A percentile compares a stretch with the other conserved stretches of the same genome.
These are phyloP conservation scores for Rostrohypoxylon terebratum DNA, from an alignment of 495 filamentous ascomycete genomes.

Conservation along the genomic window DNA sequence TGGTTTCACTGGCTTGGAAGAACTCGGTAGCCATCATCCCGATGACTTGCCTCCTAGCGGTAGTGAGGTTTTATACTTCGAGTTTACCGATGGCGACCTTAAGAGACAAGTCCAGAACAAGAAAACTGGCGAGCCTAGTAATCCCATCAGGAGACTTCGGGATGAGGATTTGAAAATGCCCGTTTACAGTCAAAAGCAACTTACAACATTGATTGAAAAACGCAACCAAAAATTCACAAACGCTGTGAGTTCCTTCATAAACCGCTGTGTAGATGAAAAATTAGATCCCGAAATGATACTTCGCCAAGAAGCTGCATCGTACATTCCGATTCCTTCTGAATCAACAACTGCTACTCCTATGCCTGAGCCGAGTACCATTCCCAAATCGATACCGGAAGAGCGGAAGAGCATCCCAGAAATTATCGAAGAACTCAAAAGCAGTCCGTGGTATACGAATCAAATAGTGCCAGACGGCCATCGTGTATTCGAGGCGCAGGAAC, in stretches of 20 bases:
- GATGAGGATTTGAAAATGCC: slow-evolving; percentile 93
- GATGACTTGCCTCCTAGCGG: slow-evolving; percentile 54
- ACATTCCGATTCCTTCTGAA: slow-evolving; percentile 58
- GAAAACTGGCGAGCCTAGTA: slow-evolving; percentile 77
- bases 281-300: slow-evolving; percentile 77
- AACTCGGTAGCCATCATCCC: slow-evolving; percentile 48
- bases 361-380: slow-evolving; percentile 58
- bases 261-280: slow-evolving; percentile 72
- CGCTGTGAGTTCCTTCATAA: slow-evolving; percentile 81
- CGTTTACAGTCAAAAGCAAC: slow-evolving; percentile 90
- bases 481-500: slow-evolving; percentile 87
- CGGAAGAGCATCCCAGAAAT: slow-evolving; percentile 87
- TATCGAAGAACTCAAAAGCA: slow-evolving; percentile 80
- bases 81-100: slow-evolving; percentile 91
- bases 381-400: slow-evolving; percentile 81
- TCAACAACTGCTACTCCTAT: slow-evolving; percentile 45
- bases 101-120: slow-evolving; percentile 79
- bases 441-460: slow-evolving; percentile 89
- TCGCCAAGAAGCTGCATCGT: slow-evolving; percentile 62
- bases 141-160: slow-evolving; percentile 70
- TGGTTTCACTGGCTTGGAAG: slow-evolving; percentile 60
- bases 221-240: slow-evolving; percentile 85
- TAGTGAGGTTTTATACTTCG: slow-evolving; percentile 83
- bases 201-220: slow-evolving; percentile 91
- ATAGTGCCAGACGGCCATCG: slow-evolving; percentile 95